Base-by-base conservation (phyloP, 768 basidiomycete genomes). In the Boletus tomentosulus region DNA sequence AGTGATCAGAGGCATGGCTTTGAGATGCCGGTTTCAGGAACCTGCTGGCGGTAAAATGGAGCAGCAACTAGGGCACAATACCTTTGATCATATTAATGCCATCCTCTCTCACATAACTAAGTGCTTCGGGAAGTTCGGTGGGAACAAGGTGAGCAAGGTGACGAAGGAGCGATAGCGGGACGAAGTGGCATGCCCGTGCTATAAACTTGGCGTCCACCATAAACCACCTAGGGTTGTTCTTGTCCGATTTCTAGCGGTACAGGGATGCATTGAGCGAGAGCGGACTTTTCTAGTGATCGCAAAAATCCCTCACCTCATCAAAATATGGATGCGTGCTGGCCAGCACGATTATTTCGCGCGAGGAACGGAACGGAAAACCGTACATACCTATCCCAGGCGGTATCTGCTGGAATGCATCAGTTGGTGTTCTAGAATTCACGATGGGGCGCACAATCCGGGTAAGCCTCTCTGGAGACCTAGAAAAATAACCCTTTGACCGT, bases 331-430 rank as follows among this genome's bases (percentile, higher is more conserved):
- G 92, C 16, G 69, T 50, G 12, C 83, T 84, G 53, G 19, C 55
- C 4, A 24, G n/a, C 41, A 55, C 33, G 46, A 50, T 53, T 10
- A 57, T 19, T 59, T 50, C 38, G 44, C 57, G 48, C 44, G 45
- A 45, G 15, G 37, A 39, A 27, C 55, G 12, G 28, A 19, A 1
- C 30, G 24, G 16, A 50, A 45, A 43, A 42, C 30, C 12, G 3
- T 42, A 72, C 85, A 59, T 64, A 90, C 91, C 80, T 65, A 64
- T 95, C 91, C 90, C 91, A 96, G 33, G 93, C 92, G 4, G 93
- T 92, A 61, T 89, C 93, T 96, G 54, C 45, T 51, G 12, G 27
- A 37, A 11, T 15, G 19, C 6, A 34, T 64, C 43, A 66, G 62
- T 44, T 13, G 3, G 42, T 22, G 46, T 55, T 45, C 39, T 48